Evolutionary conservation across 1,284 basidiomycete species (phyloP).

Genomic region (Ustilago lituana): DNA sequence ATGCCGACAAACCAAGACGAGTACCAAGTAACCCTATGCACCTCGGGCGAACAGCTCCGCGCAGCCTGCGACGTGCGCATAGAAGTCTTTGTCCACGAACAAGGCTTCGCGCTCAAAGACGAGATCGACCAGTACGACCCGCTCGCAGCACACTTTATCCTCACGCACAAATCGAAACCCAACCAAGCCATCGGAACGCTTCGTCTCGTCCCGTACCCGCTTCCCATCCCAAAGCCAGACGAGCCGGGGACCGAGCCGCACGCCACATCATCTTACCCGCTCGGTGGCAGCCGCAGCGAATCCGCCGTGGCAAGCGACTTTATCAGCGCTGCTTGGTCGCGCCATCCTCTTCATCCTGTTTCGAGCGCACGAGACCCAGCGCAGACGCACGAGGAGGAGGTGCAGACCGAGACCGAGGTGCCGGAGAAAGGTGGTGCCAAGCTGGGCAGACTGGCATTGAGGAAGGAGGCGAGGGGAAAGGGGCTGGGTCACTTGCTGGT

Average conservation of each 20-base stretch:
- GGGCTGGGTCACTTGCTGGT: slow-evolving; percentile 35
- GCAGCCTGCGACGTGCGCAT: slow-evolving; percentile 42
- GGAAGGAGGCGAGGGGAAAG: slow-evolving; percentile 43
- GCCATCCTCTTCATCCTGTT: slow-evolving; percentile 1
- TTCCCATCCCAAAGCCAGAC: slow-evolving; percentile 43
- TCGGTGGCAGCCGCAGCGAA: slow-evolving; percentile 33
- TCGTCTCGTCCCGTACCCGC: slow-evolving; percentile 35
- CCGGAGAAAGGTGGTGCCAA: slow-evolving; percentile 38
- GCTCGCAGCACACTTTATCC: slow-evolving; percentile 38
- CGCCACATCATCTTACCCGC: slow-evolving; percentile 15
- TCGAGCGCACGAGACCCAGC: slow-evolving; percentile 19
- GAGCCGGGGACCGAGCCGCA: slow-evolving; percentile 19
- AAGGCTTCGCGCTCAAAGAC: slow-evolving; percentile 52
- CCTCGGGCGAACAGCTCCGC: slow-evolving; percentile 28
- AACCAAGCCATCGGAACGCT: slow-evolving; percentile 24
- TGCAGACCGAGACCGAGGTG: slow-evolving; percentile 8
- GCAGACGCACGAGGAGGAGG: slow-evolving; percentile 27
- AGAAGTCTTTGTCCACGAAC: slow-evolving; percentile 56
- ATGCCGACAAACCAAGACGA: slow-evolving; percentile 15
- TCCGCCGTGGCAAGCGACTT: slow-evolving; percentile 38
- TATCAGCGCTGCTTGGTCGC: slow-evolving; percentile 27
- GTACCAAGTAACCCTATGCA: slow-evolving; percentile 35
- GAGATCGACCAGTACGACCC: slow-evolving; percentile 62
- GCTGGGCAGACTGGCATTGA: slow-evolving; percentile 37
- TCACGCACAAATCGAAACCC: slow-evolving; percentile 12